Evolutionary conservation across 2,329 filamentous ascomycete genomes (phyloP), one percentile per base, ranked within the genome.

Genomic region (Alternaria brassicicola): DNA sequence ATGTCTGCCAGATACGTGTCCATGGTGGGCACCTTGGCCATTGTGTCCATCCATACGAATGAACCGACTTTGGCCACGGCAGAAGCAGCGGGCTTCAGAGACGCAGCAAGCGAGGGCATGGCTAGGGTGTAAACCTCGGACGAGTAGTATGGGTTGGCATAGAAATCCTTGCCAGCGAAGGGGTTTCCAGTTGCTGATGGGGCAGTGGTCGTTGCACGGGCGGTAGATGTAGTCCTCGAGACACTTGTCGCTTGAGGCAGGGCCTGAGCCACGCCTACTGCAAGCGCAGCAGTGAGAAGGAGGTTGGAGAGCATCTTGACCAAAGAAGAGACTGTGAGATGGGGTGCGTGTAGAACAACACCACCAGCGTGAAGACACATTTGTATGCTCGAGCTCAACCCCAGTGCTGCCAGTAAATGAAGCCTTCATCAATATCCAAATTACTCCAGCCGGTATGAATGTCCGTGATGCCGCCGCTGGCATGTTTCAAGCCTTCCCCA

Each of bases 71-170:
- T 76, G 10, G 83, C 83, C 7, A 80, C 83, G n/a, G 70, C 70
- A 28, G 73, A 76, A 1, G 82, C 82, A 25, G 78, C 82, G 17
- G 84, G 82, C 13, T 82, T 82, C 70, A 84, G 77, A 23, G 85
- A 79, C 4, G 83, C 63, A 4, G 84, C 84, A 59, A 91, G 76
- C 15, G 84, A 85, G 8, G 89, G 88, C 19, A 90, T 83, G 7
- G 89, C 89, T 17, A 83, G 76, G 33, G 72, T 81, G 54, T 80
- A 79, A 33, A 85, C 79, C 63, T 85, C 82, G 3, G 82, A 82
- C 4, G 82, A 78, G 70, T 85, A 85, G 73, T 82, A 84, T 3
- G 81, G 77, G 64, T 85, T 85, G 28, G 78, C 80, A 59, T 84
- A 85, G 45, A 83, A 78, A 58, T 81, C 76, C 57, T 81, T 79